Conservation (phyloP, 2,329 filamentous ascomycete species). For the Ophiostoma ulmi region DNA sequence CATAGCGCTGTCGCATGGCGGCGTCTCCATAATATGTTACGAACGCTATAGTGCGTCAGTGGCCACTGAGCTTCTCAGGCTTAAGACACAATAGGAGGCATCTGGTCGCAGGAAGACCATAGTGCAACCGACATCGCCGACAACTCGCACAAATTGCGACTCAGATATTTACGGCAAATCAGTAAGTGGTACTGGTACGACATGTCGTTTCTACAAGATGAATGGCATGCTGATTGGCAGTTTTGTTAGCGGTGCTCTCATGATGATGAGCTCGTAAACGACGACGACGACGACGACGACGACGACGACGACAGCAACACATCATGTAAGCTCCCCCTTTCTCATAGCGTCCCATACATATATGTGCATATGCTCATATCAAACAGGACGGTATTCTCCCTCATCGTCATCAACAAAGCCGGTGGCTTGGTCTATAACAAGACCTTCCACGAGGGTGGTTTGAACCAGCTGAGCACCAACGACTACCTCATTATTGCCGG, state of each 20-base stretch:
- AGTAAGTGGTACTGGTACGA: background rate
- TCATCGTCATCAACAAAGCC: constrained; percentile 98
- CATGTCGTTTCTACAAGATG: background rate
- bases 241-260: constrained; percentile 14
- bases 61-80: background rate
- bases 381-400: constrained; percentile 81
- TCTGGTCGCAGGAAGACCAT: background rate
- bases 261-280: constrained; percentile 20
- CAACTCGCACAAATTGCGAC: background rate
- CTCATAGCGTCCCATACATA: background rate
- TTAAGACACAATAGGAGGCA: constrained; percentile 2
- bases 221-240: background rate
- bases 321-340: constrained; percentile 20
- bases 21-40: background rate
- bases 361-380: background rate
- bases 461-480: constrained; percentile 87
- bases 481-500: constrained; percentile 95
- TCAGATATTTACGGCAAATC: background rate
- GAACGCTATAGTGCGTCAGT: background rate
- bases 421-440: constrained; percentile 95
- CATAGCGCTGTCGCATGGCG: background rate
- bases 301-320: constrained; percentile 7
- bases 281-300: constrained; percentile 13
- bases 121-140: background rate
- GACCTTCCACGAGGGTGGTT: constrained; percentile 76